Conservation (phyloP, 73 alveolate genomes). For the Paramecium octaurelia region DNA sequence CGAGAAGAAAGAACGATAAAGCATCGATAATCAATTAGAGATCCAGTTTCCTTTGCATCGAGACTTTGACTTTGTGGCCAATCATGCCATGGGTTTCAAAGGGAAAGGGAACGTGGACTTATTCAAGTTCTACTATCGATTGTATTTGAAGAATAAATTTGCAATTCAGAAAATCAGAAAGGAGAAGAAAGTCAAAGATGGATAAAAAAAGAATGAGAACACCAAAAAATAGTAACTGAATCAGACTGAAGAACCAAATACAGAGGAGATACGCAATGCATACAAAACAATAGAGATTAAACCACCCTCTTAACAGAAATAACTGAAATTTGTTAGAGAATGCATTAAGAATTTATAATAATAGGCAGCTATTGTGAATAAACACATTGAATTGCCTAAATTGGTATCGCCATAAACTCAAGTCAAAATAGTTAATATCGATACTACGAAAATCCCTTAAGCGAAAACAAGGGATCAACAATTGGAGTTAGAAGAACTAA, state of each 20-base stretch:
- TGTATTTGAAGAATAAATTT: not conserved
- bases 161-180: not conserved
- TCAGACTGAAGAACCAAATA: constrained; percentile 26
- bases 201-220: not conserved
- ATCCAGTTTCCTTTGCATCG: not conserved
- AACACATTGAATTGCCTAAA: not conserved
- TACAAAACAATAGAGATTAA: not conserved
- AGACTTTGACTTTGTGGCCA: not conserved
- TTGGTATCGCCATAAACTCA: not conserved
- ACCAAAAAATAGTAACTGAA: not conserved
- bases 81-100: constrained; percentile 13
- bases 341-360: not conserved
- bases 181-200: not conserved
- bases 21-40: not conserved
- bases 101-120: not conserved
- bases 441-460: not conserved
- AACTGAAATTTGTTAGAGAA: not conserved
- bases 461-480: not conserved
- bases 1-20: not conserved
- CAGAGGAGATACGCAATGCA: not conserved
- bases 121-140: constrained; percentile 1
- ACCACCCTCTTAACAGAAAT: not conserved
- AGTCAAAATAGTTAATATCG: not conserved
- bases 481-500: not conserved
- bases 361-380: not conserved